Percentiles rank a stretch among this genome's conserved stretches.
Conservation (phyloP, 75 land plant genomes). For the Sequoiadendron giganteum region DNA sequence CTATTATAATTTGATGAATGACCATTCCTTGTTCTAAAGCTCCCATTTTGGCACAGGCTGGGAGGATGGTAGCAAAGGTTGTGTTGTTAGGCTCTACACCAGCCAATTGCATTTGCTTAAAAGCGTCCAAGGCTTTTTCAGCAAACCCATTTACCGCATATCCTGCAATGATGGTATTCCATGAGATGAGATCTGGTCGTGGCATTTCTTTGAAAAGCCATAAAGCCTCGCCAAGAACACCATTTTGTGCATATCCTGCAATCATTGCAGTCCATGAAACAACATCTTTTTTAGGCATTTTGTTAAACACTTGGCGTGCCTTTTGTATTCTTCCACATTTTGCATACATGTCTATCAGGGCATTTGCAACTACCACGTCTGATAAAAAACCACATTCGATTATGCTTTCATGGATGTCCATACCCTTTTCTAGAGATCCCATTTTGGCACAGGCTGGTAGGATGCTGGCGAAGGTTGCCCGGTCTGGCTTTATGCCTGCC, state of each 20-base stretch:
- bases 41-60: too few relatives aligned
- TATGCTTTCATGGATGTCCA: too few relatives aligned
- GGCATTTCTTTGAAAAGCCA: background rate
- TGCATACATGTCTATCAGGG: constrained; percentile 3
- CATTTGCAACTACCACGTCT: background rate
- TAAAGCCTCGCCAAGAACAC: background rate
- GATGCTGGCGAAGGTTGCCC: background rate
- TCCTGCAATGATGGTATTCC: background rate
- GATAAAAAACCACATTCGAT: too few relatives aligned
- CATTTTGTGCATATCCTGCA: background rate
- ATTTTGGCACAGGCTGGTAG: too few relatives aligned
- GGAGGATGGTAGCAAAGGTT: too few relatives aligned
- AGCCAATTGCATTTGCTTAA: constrained; percentile 15
- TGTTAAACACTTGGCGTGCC: background rate
- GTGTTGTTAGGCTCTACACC: too few relatives aligned
- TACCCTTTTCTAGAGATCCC: too few relatives aligned
- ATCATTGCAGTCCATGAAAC: background rate
- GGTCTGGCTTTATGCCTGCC: constrained; percentile 4
- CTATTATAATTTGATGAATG: background rate
- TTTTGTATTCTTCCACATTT: background rate
- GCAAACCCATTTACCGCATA: background rate
- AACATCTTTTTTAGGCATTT: background rate
- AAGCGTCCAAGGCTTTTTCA: constrained; percentile 14
- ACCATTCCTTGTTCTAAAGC: background rate
- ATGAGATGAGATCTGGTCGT: too few relatives aligned